These are phyloP conservation scores for Fraxinus nigra DNA, from an alignment of 305 asterid species.

Conservation along the genomic window DNA sequence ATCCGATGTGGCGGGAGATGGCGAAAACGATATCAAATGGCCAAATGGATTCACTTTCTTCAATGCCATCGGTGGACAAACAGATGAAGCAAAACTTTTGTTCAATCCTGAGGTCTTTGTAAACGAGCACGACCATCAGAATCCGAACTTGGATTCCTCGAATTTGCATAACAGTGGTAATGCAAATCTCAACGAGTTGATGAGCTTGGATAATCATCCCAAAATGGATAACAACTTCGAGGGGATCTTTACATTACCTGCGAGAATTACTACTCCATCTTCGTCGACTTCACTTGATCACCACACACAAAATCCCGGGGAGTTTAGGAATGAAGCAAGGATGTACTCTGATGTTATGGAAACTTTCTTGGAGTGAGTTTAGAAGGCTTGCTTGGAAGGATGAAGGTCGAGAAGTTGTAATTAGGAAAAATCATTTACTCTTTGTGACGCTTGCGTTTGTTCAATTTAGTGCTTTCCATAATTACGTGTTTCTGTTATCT, in stretches of 20 bases:
- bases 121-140: conserved; percentile 35
- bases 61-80: conserved; percentile 68
- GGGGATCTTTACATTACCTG: conserved; percentile 85
- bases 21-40: conserved; percentile 45
- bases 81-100: conserved; percentile 71
- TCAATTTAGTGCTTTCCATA: conserved; percentile 29
- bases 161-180: conserved; percentile 36
- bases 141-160: conserved; percentile 35
- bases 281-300: conserved; percentile 63
- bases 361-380: conserved; percentile 55
- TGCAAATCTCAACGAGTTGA: conserved; percentile 55
- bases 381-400: conserved; percentile 28
- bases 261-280: conserved; percentile 71
- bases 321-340: conserved; percentile 64
- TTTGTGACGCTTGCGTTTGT: conserved; percentile 23
- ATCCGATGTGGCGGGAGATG: conserved; percentile 45
- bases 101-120: conserved; percentile 57
- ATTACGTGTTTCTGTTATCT: conserved; percentile 33
- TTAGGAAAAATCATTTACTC: conserved; percentile 30
- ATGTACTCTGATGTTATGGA: conserved; percentile 88
- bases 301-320: conserved; percentile 55
- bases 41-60: conserved; percentile 48
- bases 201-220: conserved; percentile 75
- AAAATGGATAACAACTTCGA: conserved; percentile 76
- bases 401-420: conserved; percentile 31